A percentile compares a stretch with the other conserved stretches of the same genome.
phyloP scores from a whole-genome alignment of 1,284 basidiomycete species.

The Farysia itapuensis region DNA sequence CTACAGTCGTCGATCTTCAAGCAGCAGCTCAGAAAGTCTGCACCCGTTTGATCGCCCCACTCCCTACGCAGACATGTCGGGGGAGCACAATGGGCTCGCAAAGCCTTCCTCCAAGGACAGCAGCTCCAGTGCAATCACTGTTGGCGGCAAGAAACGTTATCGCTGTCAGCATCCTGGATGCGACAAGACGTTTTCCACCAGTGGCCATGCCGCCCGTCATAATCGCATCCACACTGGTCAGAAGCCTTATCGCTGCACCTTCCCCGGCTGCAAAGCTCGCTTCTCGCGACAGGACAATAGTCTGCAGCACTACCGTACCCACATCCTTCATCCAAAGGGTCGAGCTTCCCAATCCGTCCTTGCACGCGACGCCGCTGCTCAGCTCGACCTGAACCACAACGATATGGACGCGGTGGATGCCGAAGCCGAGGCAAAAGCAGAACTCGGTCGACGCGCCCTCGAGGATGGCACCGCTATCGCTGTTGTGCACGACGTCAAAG shows the following conservation, averaged over 20 bases:
- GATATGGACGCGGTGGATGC: conserved; percentile 32
- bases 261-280: conserved; percentile 56
- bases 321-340: conserved; percentile 52
- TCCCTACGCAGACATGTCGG: conserved; percentile 15
- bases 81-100: background rate
- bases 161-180: conserved; percentile 67
- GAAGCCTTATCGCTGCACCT: conserved; percentile 57
- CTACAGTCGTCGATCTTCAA: conserved; percentile 23
- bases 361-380: conserved; percentile 32
- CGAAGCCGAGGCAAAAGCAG: conserved; percentile 41
- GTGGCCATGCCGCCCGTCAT: conserved; percentile 79
- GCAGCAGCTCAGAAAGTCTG: conserved; percentile 24
- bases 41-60: conserved; percentile 21
- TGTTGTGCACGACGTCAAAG: conserved; percentile 51
- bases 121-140: conserved; percentile 35
- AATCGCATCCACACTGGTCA: conserved; percentile 71
- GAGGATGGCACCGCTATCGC: conserved; percentile 56
- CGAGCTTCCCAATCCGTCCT: conserved; percentile 30
- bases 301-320: conserved; percentile 58
- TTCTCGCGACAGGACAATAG: conserved; percentile 60
- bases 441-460: conserved; percentile 45
- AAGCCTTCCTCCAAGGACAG: conserved; percentile 16
- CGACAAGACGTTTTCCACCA: conserved; percentile 75
- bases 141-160: conserved; percentile 63
- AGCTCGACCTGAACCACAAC: conserved; percentile 27